These are phyloP conservation scores for Fomitopsis serialis DNA, from an alignment of 768 basidiomycete species.

Conservation along the genomic window DNA sequence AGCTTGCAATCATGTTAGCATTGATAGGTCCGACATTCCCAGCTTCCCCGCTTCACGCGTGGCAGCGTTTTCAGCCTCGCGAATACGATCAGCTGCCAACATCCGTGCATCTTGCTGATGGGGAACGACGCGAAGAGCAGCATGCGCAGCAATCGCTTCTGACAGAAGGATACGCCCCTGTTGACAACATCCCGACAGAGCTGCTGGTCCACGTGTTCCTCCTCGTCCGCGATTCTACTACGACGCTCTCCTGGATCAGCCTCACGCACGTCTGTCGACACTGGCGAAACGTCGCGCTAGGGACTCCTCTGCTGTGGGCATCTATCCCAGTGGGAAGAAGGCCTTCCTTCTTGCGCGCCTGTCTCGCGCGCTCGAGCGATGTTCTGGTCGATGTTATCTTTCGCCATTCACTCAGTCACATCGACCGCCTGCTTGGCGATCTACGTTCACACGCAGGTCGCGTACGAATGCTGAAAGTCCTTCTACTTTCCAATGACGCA, in stretches of 20 bases:
- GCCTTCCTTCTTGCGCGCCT: not conserved
- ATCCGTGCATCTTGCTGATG: no score
- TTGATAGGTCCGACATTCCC: no score
- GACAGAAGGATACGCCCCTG: no score
- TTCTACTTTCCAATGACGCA: not conserved
- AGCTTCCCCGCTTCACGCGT: no score
- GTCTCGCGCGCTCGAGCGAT: not conserved
- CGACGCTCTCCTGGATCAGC: not conserved
- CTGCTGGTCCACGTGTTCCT: constrained; percentile 1
- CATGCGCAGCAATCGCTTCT: no score
- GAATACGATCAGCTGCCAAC: no score
- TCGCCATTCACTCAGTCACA: not conserved
- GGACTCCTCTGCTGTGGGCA: constrained; percentile 1
- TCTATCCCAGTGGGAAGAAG: not conserved
- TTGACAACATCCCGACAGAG: not conserved
- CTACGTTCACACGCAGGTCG: not conserved
- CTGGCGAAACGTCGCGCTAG: constrained; percentile 4
- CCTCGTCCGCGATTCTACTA: not conserved
- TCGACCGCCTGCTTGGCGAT: not conserved
- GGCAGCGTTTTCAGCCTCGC: no score
- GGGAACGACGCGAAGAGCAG: no score
- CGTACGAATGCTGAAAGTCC: not conserved
- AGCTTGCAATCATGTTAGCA: no score
- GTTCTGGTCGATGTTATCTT: not conserved
- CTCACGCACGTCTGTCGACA: constrained; percentile 2